Percentiles rank a stretch among this genome's conserved stretches.
These are phyloP conservation scores for Phytophthora nicotianae DNA, from an alignment of 352 stramenopile species.

Conservation along the genomic window DNA sequence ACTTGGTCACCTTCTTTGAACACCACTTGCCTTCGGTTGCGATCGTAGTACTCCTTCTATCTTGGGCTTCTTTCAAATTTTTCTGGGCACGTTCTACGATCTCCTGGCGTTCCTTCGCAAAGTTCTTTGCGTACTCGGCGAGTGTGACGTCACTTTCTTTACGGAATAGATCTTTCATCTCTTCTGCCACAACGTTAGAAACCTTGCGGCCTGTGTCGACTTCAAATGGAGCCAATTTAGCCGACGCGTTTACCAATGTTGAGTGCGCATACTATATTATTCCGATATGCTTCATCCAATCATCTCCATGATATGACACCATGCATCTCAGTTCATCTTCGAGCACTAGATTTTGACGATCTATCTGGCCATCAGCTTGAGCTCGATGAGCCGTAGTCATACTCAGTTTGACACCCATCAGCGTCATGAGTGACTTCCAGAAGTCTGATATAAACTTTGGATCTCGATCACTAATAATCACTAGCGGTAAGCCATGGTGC, in stretches of 20 bases:
- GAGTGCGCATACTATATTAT: conserved; percentile 25
- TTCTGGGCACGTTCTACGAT: conserved; percentile 6
- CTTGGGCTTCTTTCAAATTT: too few relatives aligned
- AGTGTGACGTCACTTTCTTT: conserved; percentile 4
- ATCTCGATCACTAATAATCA: conserved; percentile 26
- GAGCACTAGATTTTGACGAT: conserved; percentile 16
- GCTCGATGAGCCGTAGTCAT: conserved; percentile 26
- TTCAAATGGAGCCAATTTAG: conserved; percentile 13
- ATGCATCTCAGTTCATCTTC: conserved; percentile 24
- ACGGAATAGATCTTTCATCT: conserved; percentile 7
- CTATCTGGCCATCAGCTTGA: conserved; percentile 22
- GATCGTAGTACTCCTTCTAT: too few relatives aligned
- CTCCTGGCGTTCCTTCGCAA: conserved; percentile 11
- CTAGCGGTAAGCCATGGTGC: conserved; percentile 16
- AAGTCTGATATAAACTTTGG: conserved; percentile 23
- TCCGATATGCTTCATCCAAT: conserved; percentile 16
- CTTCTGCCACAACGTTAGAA: conserved; percentile 1
- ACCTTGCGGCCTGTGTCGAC: conserved; percentile 21
- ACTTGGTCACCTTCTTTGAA: too few relatives aligned
- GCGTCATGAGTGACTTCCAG: conserved; percentile 20
- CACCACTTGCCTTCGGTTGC: too few relatives aligned
- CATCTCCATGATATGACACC: conserved; percentile 17
- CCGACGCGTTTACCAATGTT: conserved; percentile 16
- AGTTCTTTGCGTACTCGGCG: conserved; percentile 18
- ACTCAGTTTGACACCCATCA: conserved; percentile 20